phyloP scores from a whole-genome alignment of 1,284 basidiomycete genomes.

The Pseudozyma pruni region DNA sequence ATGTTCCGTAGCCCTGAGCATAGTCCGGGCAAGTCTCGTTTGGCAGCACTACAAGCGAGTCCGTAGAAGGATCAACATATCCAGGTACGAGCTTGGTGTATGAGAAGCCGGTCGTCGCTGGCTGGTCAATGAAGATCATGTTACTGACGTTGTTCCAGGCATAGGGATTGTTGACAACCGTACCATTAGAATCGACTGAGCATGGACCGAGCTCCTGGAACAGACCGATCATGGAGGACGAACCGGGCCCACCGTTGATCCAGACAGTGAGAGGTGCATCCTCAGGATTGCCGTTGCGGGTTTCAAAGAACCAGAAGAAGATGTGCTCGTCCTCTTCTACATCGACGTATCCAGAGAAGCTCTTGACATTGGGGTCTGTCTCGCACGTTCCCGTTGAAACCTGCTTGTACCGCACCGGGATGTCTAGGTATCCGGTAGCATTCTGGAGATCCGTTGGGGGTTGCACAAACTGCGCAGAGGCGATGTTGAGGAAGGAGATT shows the following conservation, averaged over 20 bases:
- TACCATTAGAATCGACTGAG: slow-evolving; percentile 74
- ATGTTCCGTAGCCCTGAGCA: slow-evolving; percentile 30
- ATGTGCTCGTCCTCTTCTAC: slow-evolving; percentile 46
- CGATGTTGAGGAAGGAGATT: neutral
- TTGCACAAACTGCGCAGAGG: slow-evolving; percentile 26
- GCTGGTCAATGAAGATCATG: slow-evolving; percentile 81
- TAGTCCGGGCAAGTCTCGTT: slow-evolving; percentile 43
- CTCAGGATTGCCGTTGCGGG: slow-evolving; percentile 43
- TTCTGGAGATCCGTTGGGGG: slow-evolving; percentile 36
- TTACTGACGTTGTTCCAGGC: slow-evolving; percentile 77
- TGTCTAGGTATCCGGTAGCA: slow-evolving; percentile 27
- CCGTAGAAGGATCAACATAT: slow-evolving; percentile 34
- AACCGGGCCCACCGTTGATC: slow-evolving; percentile 71
- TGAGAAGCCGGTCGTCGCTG: slow-evolving; percentile 64
- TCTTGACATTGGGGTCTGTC: slow-evolving; percentile 76
- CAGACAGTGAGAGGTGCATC: slow-evolving; percentile 47
- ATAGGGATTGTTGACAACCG: slow-evolving; percentile 73
- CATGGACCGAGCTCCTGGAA: slow-evolving; percentile 79
- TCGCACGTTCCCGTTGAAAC: slow-evolving; percentile 76
- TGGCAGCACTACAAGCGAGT: slow-evolving; percentile 31
- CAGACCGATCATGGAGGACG: slow-evolving; percentile 76
- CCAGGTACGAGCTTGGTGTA: slow-evolving; percentile 49
- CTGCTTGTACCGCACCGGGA: slow-evolving; percentile 50
- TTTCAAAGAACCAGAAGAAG: slow-evolving; percentile 59
- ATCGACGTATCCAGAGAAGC: slow-evolving; percentile 71